Base-by-base conservation (phyloP, 2,329 filamentous ascomycete genomes). In the Apiospora marii region DNA sequence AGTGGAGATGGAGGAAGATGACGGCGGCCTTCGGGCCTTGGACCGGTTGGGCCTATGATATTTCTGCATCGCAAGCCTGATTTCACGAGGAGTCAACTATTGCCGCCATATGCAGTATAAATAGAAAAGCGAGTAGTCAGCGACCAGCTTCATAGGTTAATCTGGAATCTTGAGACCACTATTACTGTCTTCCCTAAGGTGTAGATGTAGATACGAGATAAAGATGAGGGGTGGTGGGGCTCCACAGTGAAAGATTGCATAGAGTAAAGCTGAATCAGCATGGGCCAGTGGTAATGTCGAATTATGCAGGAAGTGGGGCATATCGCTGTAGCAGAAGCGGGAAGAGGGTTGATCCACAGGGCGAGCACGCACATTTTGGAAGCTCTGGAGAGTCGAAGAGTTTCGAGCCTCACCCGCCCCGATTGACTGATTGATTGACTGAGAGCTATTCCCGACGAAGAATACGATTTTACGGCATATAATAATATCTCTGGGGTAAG, bases 301-400 rank as follows among this genome's bases (percentile, higher is more conserved):
- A 22, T 48, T 68, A 68, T 68, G 41, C 67, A 49, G 68, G 1
- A 43, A 27, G 10, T 41, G 68, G 46, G 7, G 68, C 16, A 27
- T 49, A 49, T 49, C 46, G 43, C 68, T 70, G 13, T 53, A 49
- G 27, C 68, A 27, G 30, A 51, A 69, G 58, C 51, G 70, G 70
- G 70, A 69, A 72, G 70, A 73, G 72, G 74, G 74, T 74, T 71
- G 72, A 73, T 74, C 74, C 72, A 69, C 73, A 72, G 71, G 72
- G 71, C 74, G 72, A 73, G 72, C 72, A 75, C 74, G 71, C 74
- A 75, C 74, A 78, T 84, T 51, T 87, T 88, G 72, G 73, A 72
- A 53, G 68, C 46, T 53, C 48, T 58, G 49, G 68, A 61, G 72
- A 58, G 72, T 72, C 72, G 69, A 74, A 73, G 34, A 76, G 72